Conservation (phyloP, 139 green algal genomes). For the Micromonas commoda region DNA sequence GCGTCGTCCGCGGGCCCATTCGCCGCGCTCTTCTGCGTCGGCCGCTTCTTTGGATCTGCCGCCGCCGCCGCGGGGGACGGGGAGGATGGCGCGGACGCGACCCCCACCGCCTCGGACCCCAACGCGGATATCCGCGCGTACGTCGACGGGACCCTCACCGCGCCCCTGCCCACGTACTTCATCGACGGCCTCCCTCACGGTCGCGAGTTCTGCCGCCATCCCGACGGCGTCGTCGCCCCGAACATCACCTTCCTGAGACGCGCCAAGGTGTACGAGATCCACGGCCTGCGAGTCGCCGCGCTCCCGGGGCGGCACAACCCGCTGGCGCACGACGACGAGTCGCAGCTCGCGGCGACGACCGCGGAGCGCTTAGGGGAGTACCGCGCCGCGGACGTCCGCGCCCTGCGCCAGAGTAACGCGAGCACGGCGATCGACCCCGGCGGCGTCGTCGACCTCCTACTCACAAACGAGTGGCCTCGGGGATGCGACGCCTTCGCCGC, state of each 20-base stretch:
- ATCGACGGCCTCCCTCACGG: background rate
- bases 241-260: background rate
- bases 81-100: background rate
- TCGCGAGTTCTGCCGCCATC: background rate
- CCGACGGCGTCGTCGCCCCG: too few species aligned
- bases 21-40: slow-evolving; percentile 2
- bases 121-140: background rate
- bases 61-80: background rate
- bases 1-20: slow-evolving; percentile 8
- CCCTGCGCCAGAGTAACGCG: background rate
- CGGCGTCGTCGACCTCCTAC: slow-evolving; percentile 17
- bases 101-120: background rate
- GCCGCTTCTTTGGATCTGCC: slow-evolving; percentile 16
- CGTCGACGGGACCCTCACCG: background rate
- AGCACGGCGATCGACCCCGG: background rate
- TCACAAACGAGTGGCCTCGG: slow-evolving; percentile 17
- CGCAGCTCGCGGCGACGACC: background rate
- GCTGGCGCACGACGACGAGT: slow-evolving; percentile 10
- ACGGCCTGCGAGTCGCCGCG: slow-evolving; percentile 7
- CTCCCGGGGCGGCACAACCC: slow-evolving; percentile 10
- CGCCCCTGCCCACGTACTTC: slow-evolving; percentile 10
- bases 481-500: background rate
- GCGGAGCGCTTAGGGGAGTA: background rate
- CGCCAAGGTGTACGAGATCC: background rate
- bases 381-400: background rate